These are phyloP conservation scores for Didymella segeticola DNA, from an alignment of 2,329 filamentous ascomycete species.

Conservation along the genomic window DNA sequence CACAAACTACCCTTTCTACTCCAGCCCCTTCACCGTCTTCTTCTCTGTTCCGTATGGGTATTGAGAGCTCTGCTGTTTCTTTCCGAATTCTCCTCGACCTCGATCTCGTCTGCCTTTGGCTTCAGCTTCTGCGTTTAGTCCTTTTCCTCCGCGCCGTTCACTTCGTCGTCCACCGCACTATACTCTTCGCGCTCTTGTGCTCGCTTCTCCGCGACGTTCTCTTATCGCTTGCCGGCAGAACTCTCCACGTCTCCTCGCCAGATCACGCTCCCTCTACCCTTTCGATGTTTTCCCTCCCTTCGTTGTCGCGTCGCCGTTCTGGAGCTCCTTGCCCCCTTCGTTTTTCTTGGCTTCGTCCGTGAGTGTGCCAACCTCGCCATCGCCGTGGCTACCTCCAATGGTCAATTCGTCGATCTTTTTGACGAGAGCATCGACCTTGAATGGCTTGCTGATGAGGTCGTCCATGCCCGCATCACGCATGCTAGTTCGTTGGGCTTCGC, in stretches of 20 bases:
- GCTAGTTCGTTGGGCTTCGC: conserved; percentile 41
- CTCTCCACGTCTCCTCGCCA: neutral
- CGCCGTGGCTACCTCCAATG: conserved; percentile 11
- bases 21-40: neutral
- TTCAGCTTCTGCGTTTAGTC: neutral
- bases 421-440: conserved; percentile 47
- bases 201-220: neutral
- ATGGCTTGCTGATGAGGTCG: conserved; percentile 49
- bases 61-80: neutral
- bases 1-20: neutral
- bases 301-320: neutral
- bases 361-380: conserved; percentile 2
- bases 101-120: neutral
- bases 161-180: neutral
- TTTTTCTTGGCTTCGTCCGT: neutral
- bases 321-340: neutral
- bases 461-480: conserved; percentile 50
- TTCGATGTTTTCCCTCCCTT: neutral
- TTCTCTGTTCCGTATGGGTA: neutral
- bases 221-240: neutral
- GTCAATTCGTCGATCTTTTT: conserved; percentile 36
- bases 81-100: neutral
- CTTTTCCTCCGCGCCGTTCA: neutral
- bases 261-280: neutral
- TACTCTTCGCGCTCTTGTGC: neutral